phyloP scores from a whole-genome alignment of 176 grass and related monocot species.

The Rhipidocladum racemiflorum region DNA sequence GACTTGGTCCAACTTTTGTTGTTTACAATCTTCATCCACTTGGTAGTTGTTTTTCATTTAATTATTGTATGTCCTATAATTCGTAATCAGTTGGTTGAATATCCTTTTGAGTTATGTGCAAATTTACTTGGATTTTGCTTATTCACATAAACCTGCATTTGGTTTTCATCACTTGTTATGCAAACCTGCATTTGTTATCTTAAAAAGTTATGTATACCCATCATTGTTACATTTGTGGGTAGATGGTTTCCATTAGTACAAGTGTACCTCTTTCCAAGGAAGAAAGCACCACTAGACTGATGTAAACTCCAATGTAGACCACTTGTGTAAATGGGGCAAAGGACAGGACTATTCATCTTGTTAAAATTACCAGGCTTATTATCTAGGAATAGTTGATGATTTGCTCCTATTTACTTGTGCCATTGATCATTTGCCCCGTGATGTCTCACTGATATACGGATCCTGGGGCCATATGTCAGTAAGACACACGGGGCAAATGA shows the following conservation, averaged over 20 bases:
- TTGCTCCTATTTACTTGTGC: too few species aligned
- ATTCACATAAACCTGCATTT: background rate
- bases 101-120: constrained; percentile 2
- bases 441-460: too few species aligned
- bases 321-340: background rate
- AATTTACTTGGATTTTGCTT: background rate
- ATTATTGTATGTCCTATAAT: background rate
- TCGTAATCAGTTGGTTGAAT: background rate
- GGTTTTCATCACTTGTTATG: background rate
- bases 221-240: background rate
- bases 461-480: too few species aligned
- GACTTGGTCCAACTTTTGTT: background rate
- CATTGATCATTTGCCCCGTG: too few species aligned
- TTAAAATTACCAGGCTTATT: constrained; percentile 14
- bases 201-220: background rate
- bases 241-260: background rate
- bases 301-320: background rate
- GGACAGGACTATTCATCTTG: background rate
- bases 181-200: background rate
- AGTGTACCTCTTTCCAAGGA: background rate
- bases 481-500: too few species aligned
- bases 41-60: constrained; percentile 13
- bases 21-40: background rate
- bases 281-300: background rate
- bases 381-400: too few species aligned